phyloP scores from a whole-genome alignment of 2,329 filamentous ascomycete genomes.

The Dactylonectria macrodidyma region DNA sequence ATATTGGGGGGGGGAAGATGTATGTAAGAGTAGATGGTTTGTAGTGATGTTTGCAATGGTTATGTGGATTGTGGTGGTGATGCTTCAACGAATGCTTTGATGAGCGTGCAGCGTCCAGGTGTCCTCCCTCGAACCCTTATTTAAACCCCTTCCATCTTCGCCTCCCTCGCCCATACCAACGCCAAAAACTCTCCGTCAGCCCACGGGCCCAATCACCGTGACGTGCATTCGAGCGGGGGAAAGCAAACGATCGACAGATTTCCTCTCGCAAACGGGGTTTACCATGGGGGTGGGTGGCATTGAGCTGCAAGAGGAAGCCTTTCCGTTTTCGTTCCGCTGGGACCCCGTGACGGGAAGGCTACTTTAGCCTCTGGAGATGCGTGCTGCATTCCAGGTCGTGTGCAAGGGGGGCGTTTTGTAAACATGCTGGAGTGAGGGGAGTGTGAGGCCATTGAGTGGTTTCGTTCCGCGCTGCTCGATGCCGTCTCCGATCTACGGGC shows the following conservation, averaged over 20 bases:
- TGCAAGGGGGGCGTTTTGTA: too few relatives aligned
- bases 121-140: not conserved
- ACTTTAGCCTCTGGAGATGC: too few relatives aligned
- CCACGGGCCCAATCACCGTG: slow-evolving; percentile 3
- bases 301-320: too few relatives aligned
- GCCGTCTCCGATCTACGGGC: not conserved
- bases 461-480: not conserved
- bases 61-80: not conserved
- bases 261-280: too few relatives aligned
- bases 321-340: too few relatives aligned
- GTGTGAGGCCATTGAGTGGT: too few relatives aligned
- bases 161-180: not conserved
- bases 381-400: too few relatives aligned
- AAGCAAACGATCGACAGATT: not conserved
- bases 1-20: not conserved
- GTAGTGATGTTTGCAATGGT: not conserved
- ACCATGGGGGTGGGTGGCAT: not conserved
- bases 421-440: too few relatives aligned
- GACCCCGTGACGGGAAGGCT: too few relatives aligned
- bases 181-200: not conserved
- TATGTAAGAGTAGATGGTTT: not conserved
- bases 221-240: not conserved
- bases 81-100: not conserved
- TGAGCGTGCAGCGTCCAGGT: not conserved
- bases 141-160: not conserved